Evolutionary conservation across 2,329 filamentous ascomycete species (phyloP), one percentile per base, ranked within the genome.

Genomic region (Capronia americana): DNA sequence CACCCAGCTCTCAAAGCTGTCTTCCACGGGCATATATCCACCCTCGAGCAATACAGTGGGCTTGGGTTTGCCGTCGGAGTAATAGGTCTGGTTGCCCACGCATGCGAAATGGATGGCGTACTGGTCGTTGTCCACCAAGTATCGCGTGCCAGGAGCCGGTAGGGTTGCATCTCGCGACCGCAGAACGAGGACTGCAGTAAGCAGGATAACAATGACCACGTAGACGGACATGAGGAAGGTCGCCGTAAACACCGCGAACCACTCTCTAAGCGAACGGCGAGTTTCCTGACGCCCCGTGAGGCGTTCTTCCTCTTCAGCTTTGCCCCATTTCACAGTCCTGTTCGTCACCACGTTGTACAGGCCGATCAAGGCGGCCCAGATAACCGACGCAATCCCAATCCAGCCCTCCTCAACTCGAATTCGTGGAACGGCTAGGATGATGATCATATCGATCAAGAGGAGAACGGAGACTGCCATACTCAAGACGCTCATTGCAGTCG

Each of bases 81-180:
- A 79, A 30, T 85, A 87, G 55, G 84, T 85, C 68, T 78, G 75
- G 59, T 92, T 91, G n/a, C 93, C 93, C 20, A 89, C 80, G 75
- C 94, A 98, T 74, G 90, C 90, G 1, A 98, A 81, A 74, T 99
- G 95, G 17, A 99, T 87, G 71, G 89, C 85, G 76, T 97, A 98
- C 75, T 93, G 93, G 78, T 89, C 84, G 34, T 87, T 88, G 71
- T 97, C 92, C 11, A 99, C 93, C 77, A 85, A 88, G 77, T 92
- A 92, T 65, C 89, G 84, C 64, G 91, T 83, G 26, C 95, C 95
- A 0, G 91, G 90, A 48, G 91, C 84, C 7, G 85, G 81, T 2
- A 97, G 84, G 1, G 89, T 87, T 11, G 91, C 86, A 75, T 98
- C 95, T 14, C 92, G 84, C 20, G 92, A 87, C 50, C 93, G 90